A percentile compares a stretch with the other conserved stretches of the same genome.
These are phyloP conservation scores for Claviceps sp. DNA, from an alignment of 2,329 filamentous ascomycete species.

Conservation along the genomic window DNA sequence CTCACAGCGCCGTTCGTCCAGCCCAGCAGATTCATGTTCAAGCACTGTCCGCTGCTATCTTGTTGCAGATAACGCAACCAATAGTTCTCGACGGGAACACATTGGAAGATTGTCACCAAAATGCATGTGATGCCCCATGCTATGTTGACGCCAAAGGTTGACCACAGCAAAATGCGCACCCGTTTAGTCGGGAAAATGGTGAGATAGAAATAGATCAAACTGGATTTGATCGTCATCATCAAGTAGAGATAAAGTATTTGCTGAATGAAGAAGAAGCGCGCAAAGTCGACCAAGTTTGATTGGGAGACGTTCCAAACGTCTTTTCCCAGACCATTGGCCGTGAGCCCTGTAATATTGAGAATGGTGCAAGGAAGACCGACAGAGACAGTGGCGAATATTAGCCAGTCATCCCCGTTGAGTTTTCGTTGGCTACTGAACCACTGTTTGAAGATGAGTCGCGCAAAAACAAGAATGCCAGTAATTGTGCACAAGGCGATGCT, in stretches of 20 bases:
- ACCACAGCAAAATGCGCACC: slow-evolving; percentile 1
- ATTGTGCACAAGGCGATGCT: slow-evolving; percentile 10
- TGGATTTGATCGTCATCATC: slow-evolving; percentile 3
- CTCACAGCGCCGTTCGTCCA: slow-evolving; percentile 4
- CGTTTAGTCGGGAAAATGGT: slow-evolving; percentile 2
- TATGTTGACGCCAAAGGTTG: neutral
- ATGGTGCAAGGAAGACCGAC: slow-evolving; percentile 12
- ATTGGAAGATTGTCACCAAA: neutral
- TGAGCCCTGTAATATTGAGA: slow-evolving; percentile 13
- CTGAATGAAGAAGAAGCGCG: slow-evolving; percentile 3
- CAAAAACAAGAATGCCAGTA: slow-evolving; percentile 9
- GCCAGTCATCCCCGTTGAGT: slow-evolving; percentile 20
- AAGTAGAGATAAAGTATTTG: slow-evolving; percentile 5
- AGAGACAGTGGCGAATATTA: slow-evolving; percentile 13
- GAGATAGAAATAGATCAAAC: slow-evolving; percentile 5
- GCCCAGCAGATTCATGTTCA: slow-evolving; percentile 3
- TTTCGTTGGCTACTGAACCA: slow-evolving; percentile 16
- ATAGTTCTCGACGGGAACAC: slow-evolving; percentile 1
- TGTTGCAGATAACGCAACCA: slow-evolving; percentile 3
- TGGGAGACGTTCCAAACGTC: slow-evolving; percentile 21
- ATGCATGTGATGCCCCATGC: slow-evolving; percentile 1
- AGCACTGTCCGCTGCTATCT: neutral
- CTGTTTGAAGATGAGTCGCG: slow-evolving; percentile 13
- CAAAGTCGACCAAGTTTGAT: slow-evolving; percentile 1
- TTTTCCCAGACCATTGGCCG: slow-evolving; percentile 17